Evolutionary conservation across 1,284 basidiomycete genomes (phyloP), one percentile per base, ranked within the genome.

Genomic region (Grifola frondosa): DNA sequence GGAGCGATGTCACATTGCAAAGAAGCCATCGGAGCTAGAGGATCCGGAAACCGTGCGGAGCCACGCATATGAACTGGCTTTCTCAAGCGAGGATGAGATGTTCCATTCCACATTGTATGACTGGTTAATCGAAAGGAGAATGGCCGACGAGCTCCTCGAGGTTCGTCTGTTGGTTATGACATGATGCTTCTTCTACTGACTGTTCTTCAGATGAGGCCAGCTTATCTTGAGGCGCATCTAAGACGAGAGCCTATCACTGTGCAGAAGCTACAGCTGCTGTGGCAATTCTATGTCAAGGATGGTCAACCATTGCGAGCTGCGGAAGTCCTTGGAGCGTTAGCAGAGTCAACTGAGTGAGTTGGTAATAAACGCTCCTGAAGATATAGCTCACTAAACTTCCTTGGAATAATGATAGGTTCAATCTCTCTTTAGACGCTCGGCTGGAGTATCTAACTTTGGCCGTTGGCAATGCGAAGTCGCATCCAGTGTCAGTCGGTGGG

Each of bases 241-340:
- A 77, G 78, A 50, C 78, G 88, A 46, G 88, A 90, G 46, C 92
- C 93, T n/a, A 67, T 78, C 2, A 85, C 84, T 1, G 80, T 87
- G 9, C 77, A 88, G 53, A 91, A 96, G 61, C 87, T 84, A 57
- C 91, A 99, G 60, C 66, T 99, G 6, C 69, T 99, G 4, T 99
- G 97, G 96, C 92, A 97, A 61, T 96, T 90, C 67, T 97, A 97
- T 61, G 91, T 96, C 37, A 91, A 95, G 58, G 87, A 90, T 56
- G 88, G 89, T 1, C 85, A 91, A 52, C 88, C 88, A 40, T 64
- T 92, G 33, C 76, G 84, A 29, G 96, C 97, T 2, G 94, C 96
- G 3, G 84, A 90, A 61, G 87, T 97, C 3, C 78, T 99, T 36
- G 78, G 79, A n/a, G 75, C 80, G 19, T 71, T 99, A 37, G 96